These are phyloP conservation scores for Lycium ferocissimum DNA, from an alignment of 257 asterid genomes.

Conservation along the genomic window DNA sequence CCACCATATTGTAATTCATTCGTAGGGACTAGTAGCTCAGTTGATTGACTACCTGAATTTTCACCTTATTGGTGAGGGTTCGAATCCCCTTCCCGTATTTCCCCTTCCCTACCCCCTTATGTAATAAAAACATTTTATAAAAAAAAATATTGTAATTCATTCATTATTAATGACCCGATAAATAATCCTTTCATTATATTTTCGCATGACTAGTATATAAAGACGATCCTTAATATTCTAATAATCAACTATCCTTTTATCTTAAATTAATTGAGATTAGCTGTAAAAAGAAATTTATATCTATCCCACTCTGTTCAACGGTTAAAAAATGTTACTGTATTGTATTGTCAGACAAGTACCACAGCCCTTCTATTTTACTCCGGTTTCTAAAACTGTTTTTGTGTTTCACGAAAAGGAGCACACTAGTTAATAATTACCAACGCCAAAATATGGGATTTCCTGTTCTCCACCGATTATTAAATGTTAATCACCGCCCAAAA, in stretches of 20 bases:
- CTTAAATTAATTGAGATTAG: neutral
- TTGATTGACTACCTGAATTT: no score
- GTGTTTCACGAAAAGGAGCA: neutral
- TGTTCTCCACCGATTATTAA: neutral
- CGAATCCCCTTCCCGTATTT: no score
- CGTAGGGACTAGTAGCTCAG: no score
- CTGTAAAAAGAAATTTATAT: neutral
- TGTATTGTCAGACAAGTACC: neutral
- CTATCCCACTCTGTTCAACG: neutral
- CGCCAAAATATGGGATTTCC: neutral
- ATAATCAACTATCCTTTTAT: neutral
- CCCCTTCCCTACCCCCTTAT: no score
- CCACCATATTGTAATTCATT: neutral
- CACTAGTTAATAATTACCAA: neutral
- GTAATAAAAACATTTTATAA: no score
- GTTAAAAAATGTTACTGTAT: neutral
- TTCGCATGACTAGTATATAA: neutral
- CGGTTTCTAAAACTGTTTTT: neutral
- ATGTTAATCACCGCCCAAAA: constrained; percentile 12
- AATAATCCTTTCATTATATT: neutral
- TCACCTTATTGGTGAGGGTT: no score
- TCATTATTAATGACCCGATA: neutral
- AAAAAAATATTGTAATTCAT: neutral
- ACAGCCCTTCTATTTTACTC: neutral
- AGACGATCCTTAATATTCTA: neutral